Evolutionary conservation across 23 red algal genomes (phyloP), one percentile per base, ranked within the genome.

Genomic region (Rhodosorus marinus): DNA sequence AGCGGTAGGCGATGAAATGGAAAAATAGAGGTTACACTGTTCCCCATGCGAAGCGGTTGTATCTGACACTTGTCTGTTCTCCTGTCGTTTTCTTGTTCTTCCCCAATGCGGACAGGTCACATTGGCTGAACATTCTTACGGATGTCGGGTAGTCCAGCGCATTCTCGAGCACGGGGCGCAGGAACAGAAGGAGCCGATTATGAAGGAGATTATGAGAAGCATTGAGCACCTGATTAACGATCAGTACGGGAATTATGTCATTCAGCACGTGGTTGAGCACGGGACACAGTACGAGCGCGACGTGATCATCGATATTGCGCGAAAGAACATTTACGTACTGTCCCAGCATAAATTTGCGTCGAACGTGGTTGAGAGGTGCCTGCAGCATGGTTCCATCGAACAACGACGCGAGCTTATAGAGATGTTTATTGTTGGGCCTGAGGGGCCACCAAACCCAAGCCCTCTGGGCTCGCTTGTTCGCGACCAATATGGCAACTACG

Each of bases 231-330:
- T 98, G 29, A 72, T 98, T 43, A 67, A 67, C 45, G 78, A 98
- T 42, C 77, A 84, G 57, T 98, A 98, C 57, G 77, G 78, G 4
- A 98, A 98, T 62, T 98, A 98, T 51, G 77, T 84, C 30, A 93
- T 93, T 62, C 75, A 82, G 35, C 72, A 77, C 29, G 51, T 77
- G 49, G 78, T 98, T 6, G 90, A 98, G 59, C 80, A 83, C 29
- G 90, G 78, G 3, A 81, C 69, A 30, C 41, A 55, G 33, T 42
- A 60, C 26, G 74, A 98, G 65, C 80, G 75, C 6, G 32, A 65
- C 23, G 54, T 66, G 5, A 74, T 98, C 35, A 81, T 85, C 59
- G 55, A 65, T 2, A 52, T 85, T 15, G 90, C 86, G 31, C 20
- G 48, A n/a, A 51, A 63, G 0, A 58, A 98, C 32, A 57, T 82